Percentiles rank a stretch among this genome's conserved stretches.
phyloP scores from a whole-genome alignment of 202 grass and related monocot species.

The Zizania palustris region DNA sequence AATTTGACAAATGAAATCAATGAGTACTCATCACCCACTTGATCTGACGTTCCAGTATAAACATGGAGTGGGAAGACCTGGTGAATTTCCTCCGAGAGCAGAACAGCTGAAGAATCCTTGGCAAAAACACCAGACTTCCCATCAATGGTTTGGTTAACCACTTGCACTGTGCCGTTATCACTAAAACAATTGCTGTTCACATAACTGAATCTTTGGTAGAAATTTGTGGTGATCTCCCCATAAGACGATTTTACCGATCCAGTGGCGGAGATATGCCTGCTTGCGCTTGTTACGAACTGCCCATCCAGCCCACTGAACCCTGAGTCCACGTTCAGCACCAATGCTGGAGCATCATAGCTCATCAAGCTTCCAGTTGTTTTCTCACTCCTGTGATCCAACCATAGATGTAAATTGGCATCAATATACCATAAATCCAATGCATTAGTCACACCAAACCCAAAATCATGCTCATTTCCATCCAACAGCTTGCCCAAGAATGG shows the following conservation, averaged over 20 bases:
- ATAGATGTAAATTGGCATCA: slow-evolving; percentile 87
- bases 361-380: slow-evolving; percentile 58
- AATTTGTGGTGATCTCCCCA: slow-evolving; percentile 70
- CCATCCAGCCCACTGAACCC: slow-evolving; percentile 74
- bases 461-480: slow-evolving; percentile 62
- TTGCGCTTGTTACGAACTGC: slow-evolving; percentile 51
- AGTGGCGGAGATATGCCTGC: slow-evolving; percentile 49
- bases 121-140: slow-evolving; percentile 59
- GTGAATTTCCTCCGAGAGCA: slow-evolving; percentile 54
- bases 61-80: slow-evolving; percentile 63
- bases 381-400: slow-evolving; percentile 69
- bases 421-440: slow-evolving; percentile 75
- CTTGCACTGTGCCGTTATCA: slow-evolving; percentile 58
- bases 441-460: slow-evolving; percentile 68
- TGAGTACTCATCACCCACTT: slow-evolving; percentile 56
- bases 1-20: slow-evolving; percentile 53
- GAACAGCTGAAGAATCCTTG: slow-evolving; percentile 44
- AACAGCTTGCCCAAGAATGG: slow-evolving; percentile 74
- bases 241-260: slow-evolving; percentile 69
- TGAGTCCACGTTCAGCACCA: slow-evolving; percentile 45
- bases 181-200: slow-evolving; percentile 59
- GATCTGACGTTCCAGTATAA: slow-evolving; percentile 57
- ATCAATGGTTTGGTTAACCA: slow-evolving; percentile 71
- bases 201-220: slow-evolving; percentile 61
- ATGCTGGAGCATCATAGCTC: slow-evolving; percentile 42